Evolutionary conservation across 805 yeast species (phyloP).

Genomic region (Debaryomyces prosopidis): DNA sequence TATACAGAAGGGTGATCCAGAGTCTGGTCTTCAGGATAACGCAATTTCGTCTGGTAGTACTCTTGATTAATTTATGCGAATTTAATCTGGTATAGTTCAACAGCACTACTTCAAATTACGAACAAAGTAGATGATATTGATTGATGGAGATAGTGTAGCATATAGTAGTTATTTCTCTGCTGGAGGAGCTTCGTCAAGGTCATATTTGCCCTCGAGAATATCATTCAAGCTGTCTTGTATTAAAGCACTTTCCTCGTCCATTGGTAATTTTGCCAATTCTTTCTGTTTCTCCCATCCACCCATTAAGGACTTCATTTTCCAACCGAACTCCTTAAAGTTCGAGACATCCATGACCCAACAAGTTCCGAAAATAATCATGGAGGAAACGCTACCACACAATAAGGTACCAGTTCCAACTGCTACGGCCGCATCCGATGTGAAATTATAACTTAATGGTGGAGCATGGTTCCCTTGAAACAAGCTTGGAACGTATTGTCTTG

Average conservation of each 20-base stretch:
- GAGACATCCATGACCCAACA: slow-evolving; percentile 82
- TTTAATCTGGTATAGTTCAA: no score
- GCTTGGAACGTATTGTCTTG: slow-evolving; percentile 73
- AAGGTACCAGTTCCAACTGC: slow-evolving; percentile 83
- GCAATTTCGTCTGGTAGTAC: no score
- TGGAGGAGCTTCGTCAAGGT: slow-evolving; percentile 17
- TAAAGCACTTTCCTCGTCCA: slow-evolving; percentile 59
- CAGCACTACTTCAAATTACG: no score
- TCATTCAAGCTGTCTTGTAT: slow-evolving; percentile 57
- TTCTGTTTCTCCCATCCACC: slow-evolving; percentile 69
- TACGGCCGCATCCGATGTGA: slow-evolving; percentile 78
- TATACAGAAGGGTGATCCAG: no score
- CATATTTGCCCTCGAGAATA: slow-evolving; percentile 47
- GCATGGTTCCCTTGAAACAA: slow-evolving; percentile 82
- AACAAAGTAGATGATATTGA: no score
- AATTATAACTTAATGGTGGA: slow-evolving; percentile 75
- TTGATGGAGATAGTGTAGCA: not conserved
- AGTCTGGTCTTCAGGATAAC: no score
- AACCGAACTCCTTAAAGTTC: slow-evolving; percentile 67
- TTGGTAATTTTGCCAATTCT: slow-evolving; percentile 37
- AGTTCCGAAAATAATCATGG: slow-evolving; percentile 71
- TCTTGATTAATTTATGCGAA: no score
- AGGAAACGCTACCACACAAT: slow-evolving; percentile 68
- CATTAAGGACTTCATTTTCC: slow-evolving; percentile 58
- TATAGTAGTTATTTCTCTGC: not conserved